A percentile compares a stretch with the other conserved stretches of the same genome.
Conservation (phyloP, 306 rosid species). For the Lagenaria siceraria region DNA sequence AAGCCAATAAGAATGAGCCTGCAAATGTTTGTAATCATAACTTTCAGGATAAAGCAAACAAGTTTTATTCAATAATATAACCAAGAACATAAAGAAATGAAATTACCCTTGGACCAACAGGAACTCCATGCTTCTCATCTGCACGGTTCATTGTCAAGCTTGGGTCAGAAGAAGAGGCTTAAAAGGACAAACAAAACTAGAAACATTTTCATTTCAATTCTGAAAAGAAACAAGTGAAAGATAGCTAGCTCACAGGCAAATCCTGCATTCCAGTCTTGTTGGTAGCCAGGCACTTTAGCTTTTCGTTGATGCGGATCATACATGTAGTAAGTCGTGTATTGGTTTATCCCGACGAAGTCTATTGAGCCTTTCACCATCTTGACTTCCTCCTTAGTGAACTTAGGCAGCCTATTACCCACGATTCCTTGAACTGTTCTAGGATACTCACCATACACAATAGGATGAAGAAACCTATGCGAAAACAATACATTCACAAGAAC, state of each 20-base stretch:
- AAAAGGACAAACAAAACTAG: neutral
- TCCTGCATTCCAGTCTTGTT: constrained; percentile 72
- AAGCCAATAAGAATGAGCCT: constrained; percentile 84
- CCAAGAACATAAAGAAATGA: neutral
- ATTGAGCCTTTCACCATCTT: constrained; percentile 67
- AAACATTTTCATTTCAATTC: neutral
- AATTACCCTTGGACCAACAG: constrained; percentile 72
- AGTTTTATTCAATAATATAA: neutral
- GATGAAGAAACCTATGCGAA: constrained; percentile 72
- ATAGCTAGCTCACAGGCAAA: constrained; percentile 64
- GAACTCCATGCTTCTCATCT: constrained; percentile 70
- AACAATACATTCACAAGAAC: neutral
- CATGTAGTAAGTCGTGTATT: constrained; percentile 67
- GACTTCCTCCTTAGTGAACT: constrained; percentile 65
- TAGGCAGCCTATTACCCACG: constrained; percentile 77
- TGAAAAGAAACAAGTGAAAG: neutral
- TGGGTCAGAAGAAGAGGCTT: neutral
- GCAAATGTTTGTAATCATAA: constrained; percentile 6
- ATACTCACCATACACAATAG: constrained; percentile 80
- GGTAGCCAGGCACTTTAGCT: constrained; percentile 57
- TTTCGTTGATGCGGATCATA: constrained; percentile 38
- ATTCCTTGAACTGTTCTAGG: constrained; percentile 67
- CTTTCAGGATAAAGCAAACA: neutral
- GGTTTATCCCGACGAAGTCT: constrained; percentile 78
- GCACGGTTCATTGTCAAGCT: constrained; percentile 16